A percentile compares a stretch with the other conserved stretches of the same genome.
phyloP scores from a whole-genome alignment of 306 rosid genomes.

The Vicia villosa region DNA sequence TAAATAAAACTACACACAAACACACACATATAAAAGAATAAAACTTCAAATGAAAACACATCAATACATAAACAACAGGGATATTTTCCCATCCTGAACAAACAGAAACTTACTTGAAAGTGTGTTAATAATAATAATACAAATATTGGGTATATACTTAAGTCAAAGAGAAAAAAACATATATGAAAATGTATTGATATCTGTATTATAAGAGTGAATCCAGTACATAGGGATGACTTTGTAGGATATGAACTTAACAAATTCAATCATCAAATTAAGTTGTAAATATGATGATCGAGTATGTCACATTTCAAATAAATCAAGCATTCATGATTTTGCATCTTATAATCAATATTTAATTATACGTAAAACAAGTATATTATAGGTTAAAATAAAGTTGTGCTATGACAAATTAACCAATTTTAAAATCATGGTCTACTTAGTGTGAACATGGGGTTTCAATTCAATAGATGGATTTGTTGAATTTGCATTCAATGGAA shows the following conservation, averaged over 20 bases:
- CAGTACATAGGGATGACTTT: not conserved
- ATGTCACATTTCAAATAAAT: not conserved
- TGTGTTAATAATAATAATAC: not conserved
- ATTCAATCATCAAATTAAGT: not conserved
- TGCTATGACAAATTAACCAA: slow-evolving; percentile 5
- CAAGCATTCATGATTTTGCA: not conserved
- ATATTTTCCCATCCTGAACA: not conserved
- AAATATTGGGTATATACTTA: not conserved
- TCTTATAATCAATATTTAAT: too few species aligned
- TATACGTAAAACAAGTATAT: not conserved
- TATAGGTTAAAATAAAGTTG: not conserved
- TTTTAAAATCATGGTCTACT: not conserved
- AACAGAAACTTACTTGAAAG: not conserved
- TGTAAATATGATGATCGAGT: not conserved
- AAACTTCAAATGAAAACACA: not conserved
- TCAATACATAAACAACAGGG: not conserved
- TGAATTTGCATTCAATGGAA: not conserved
- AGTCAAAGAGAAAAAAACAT: not conserved
- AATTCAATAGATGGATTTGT: not conserved
- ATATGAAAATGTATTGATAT: not conserved
- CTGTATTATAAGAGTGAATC: not conserved
- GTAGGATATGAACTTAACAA: not conserved
- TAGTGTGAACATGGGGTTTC: not conserved
- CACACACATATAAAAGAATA: not conserved
- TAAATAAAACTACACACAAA: not conserved